Percentiles rank a stretch among this genome's conserved stretches.
These are phyloP conservation scores for Meyerozyma sp. DNA, from an alignment of 1,139 yeast genomes.

Conservation along the genomic window DNA sequence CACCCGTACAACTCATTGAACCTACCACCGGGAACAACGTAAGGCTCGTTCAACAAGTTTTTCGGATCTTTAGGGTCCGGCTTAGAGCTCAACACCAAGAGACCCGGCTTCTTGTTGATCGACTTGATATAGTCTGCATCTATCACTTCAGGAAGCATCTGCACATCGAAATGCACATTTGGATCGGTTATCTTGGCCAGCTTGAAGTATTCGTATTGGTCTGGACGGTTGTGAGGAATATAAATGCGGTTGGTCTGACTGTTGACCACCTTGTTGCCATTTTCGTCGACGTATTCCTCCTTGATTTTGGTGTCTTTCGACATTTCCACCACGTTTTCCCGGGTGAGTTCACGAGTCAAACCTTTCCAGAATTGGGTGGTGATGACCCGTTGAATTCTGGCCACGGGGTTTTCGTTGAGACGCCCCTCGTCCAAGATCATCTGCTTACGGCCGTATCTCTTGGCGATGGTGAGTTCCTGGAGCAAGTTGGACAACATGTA, in stretches of 20 bases:
- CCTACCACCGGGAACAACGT: slow-evolving; percentile 96
- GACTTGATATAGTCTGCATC: slow-evolving; percentile 72
- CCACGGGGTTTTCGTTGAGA: slow-evolving; percentile 84
- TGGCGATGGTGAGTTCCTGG: slow-evolving; percentile 87
- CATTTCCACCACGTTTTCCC: slow-evolving; percentile 59
- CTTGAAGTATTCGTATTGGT: slow-evolving; percentile 67
- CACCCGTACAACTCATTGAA: slow-evolving; percentile 96
- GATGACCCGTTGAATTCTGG: slow-evolving; percentile 69
- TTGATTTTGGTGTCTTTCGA: slow-evolving; percentile 75
- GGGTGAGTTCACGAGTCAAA: slow-evolving; percentile 68
- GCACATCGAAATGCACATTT: slow-evolving; percentile 65
- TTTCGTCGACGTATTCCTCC: slow-evolving; percentile 43
- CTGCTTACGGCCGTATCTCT: slow-evolving; percentile 70
- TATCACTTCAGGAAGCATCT: slow-evolving; percentile 56
- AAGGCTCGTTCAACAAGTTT: slow-evolving; percentile 66
- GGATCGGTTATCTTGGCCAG: slow-evolving; percentile 52
- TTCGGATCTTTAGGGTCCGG: slow-evolving; percentile 44
- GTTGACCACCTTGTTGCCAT: slow-evolving; percentile 23
- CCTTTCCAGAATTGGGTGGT: slow-evolving; percentile 76
- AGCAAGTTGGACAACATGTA: slow-evolving; percentile 84
- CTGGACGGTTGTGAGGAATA: slow-evolving; percentile 63
- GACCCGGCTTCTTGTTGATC: slow-evolving; percentile 78
- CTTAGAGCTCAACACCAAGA: slow-evolving; percentile 73
- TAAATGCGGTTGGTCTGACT: slow-evolving; percentile 66
- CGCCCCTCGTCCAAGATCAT: slow-evolving; percentile 79